Evolutionary conservation across 1,284 basidiomycete species (phyloP), one percentile per base, ranked within the genome.

Genomic region (Trametes sp.): DNA sequence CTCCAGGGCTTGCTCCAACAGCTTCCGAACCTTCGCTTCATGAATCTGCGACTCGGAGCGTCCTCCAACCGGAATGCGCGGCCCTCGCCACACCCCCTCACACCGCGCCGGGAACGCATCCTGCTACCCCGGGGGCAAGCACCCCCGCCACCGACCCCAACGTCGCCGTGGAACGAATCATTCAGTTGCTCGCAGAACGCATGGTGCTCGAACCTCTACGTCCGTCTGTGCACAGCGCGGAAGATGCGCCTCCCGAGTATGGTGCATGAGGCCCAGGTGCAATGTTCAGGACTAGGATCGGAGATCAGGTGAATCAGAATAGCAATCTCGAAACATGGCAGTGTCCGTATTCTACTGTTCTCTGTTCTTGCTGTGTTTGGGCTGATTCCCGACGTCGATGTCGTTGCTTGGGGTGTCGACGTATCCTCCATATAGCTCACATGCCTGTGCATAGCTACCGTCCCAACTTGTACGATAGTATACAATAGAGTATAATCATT

Each of bases 171-270:
- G 67, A 73, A 28, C 63, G 64, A 41, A 61, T 74, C 31, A 62
- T 71, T 1, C 69, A 73, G 58, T 59, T 72, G 31, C 67, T 72
- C 24, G 66, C 68, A 7, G 61, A 64, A 46, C 60, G 70, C 46
- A 67, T 72, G 70, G 70, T 46, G 51, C 54, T 33, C 19, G 29
- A 36, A 11, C 50, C 57, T 28, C 14, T 19, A n/a, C 14, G 38
- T 3, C 38, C 16, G 19, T 2, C 38, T n/a, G 38, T 6, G 38
- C 8, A 10, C 36, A 19, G 7, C 38, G 35, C 21, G 13, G 35
- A 41, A 6, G 45, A 24, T 4, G 62, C 69, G 11, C 69, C 67
- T 7, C 67, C 69, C 3, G 56, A 67, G 53, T 70, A 70, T 35
- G 63, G 61, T 42, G 54, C 31, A 31, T 46, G 44, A 35, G 29